These are phyloP conservation scores for Aspergillus japonicus DNA, from an alignment of 2,329 filamentous ascomycete genomes.

Conservation along the genomic window DNA sequence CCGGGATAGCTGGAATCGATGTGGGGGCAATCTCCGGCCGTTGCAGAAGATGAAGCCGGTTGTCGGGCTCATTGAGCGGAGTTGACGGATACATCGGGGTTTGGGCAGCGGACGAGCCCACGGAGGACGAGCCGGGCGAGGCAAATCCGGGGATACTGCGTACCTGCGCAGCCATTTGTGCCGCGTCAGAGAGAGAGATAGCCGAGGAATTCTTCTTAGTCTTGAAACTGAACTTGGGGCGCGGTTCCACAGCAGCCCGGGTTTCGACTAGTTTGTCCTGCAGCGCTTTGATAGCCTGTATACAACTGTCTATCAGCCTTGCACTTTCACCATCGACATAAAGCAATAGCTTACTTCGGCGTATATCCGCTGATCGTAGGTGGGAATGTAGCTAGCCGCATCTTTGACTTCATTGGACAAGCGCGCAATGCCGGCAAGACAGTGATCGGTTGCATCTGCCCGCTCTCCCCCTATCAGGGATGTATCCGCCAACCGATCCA, in stretches of 20 bases:
- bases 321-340: neutral
- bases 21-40: constrained; percentile 38
- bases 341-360: constrained; percentile 59
- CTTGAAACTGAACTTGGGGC: constrained; percentile 82
- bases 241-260: constrained; percentile 66
- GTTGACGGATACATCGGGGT: constrained; percentile 40
- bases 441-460: constrained; percentile 75
- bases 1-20: constrained; percentile 29
- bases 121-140: constrained; percentile 43
- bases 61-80: constrained; percentile 36
- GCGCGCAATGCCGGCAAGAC: constrained; percentile 73
- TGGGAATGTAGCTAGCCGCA: constrained; percentile 75
- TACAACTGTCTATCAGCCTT: neutral
- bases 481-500: constrained; percentile 64
- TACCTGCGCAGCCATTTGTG: constrained; percentile 52
- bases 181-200: constrained; percentile 57
- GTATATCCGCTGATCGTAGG: constrained; percentile 87
- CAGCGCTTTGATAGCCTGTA: constrained; percentile 72
- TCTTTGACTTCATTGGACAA: constrained; percentile 84
- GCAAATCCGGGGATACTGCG: constrained; percentile 45
- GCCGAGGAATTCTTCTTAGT: constrained; percentile 55
- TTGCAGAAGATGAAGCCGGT: constrained; percentile 28
- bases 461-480: constrained; percentile 69
- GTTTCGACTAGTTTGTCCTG: constrained; percentile 74
- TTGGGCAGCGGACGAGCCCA: constrained; percentile 37